These are phyloP conservation scores for Calonectria naviculata DNA, from an alignment of 2,329 filamentous ascomycete species.

Conservation along the genomic window DNA sequence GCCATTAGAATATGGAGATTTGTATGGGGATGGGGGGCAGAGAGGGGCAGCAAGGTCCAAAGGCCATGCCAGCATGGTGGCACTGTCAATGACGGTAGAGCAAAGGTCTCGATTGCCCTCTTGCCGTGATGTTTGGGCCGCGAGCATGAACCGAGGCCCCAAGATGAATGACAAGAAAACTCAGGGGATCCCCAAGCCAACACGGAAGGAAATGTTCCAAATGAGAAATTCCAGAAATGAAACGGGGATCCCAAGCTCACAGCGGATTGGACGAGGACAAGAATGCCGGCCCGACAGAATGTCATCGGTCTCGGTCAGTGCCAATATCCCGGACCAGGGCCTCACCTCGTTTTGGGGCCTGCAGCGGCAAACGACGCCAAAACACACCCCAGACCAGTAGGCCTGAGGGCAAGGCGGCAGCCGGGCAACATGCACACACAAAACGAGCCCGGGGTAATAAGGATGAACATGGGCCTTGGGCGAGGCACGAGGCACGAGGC, in stretches of 20 bases:
- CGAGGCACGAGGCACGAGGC: constrained; percentile 2
- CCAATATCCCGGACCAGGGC: not conserved
- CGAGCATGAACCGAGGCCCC: not conserved
- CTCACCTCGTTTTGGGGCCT: not conserved
- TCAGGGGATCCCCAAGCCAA: not conserved
- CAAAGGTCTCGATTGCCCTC: not conserved
- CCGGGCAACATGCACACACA: constrained; percentile 5
- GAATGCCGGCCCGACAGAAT: constrained; percentile 1
- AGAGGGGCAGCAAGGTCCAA: not conserved
- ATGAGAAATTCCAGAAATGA: constrained; percentile 9
- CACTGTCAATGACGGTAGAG: not conserved
- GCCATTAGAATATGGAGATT: constrained; percentile 5
- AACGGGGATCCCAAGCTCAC: constrained; percentile 2
- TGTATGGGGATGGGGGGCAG: not conserved
- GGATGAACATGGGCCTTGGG: constrained; percentile 8
- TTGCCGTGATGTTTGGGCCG: not conserved
- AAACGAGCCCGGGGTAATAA: constrained; percentile 8
- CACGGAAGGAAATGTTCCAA: not conserved
- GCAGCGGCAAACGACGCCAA: constrained; percentile 5
- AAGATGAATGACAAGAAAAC: not conserved
- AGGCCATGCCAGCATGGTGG: not conserved
- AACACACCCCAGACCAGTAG: not conserved
- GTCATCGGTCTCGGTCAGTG: constrained; percentile 12
- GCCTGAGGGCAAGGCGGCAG: not conserved
- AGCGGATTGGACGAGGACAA: not conserved